Evolutionary conservation across 1,139 yeast species (phyloP), one percentile per base, ranked within the genome.

Genomic region (Candida glucosophila): DNA sequence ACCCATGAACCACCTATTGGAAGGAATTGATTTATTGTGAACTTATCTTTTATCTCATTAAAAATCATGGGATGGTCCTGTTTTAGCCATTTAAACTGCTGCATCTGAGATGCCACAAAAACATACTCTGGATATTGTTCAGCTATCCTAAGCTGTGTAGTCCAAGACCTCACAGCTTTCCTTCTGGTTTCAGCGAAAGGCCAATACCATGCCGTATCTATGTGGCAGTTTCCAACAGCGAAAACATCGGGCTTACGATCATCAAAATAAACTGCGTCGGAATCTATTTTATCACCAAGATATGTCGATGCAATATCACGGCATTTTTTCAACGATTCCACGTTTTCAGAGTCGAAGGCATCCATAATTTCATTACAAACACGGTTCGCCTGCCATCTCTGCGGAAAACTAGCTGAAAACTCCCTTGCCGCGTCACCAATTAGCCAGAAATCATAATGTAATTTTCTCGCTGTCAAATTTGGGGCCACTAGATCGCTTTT

Each of bases 1-100:
- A 90, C 97, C 97, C 97, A 90, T 0, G 95, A 76, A 4, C 97
- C 97, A 29, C 98, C 98, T 37, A 90, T 71, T 9, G 95, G 94
- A 27, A 85, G 66, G 45, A 88, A 90, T 39, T 81, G 78, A 28
- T 82, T 82, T 19, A 73, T 71, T 27, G 71, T 60, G 28, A 78
- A 78, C 32, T 83, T 83, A 23, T 73, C 68, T 40, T 76, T 67
- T 20, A 83, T 65, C 31, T 73, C 66, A 18, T 58, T 52, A 40
- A 74, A 83, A 22, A 83, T 66, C 21, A 77, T 83, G 0, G 97
- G 96, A 43, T 90, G 92, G 46, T 85, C 90, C 32, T 73, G 58
- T 37, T 73, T 67, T 36, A 90, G 65, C 98, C 98, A 90, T 49
- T 82, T 77, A 54, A 80, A 90, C 51, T 90, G 97, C 53, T 88